phyloP scores from a whole-genome alignment of 768 basidiomycete species.

The Trametes cingulata region DNA sequence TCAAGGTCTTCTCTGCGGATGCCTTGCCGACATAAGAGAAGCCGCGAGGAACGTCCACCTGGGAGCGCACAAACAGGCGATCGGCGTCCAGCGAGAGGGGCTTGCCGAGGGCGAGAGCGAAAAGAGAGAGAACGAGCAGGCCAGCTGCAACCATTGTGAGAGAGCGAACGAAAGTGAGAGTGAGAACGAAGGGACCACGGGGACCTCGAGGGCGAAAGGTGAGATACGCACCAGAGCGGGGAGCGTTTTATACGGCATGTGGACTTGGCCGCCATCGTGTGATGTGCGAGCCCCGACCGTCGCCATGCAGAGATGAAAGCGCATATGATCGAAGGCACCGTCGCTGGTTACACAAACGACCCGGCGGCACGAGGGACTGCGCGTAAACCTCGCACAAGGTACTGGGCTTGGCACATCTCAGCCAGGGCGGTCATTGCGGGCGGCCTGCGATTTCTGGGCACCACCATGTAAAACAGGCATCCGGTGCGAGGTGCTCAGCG shows the following conservation, averaged over 20 bases:
- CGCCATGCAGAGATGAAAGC: slow-evolving; percentile 12
- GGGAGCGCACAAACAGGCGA: slow-evolving; percentile 30
- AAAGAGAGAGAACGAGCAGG: slow-evolving; percentile 27
- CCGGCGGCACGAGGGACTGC: slow-evolving; percentile 6
- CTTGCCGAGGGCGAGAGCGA: slow-evolving; percentile 26
- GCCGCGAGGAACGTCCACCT: slow-evolving; percentile 30
- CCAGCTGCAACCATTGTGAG: slow-evolving; percentile 22
- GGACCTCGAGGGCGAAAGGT: slow-evolving; percentile 21
- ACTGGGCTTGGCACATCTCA: slow-evolving; percentile 16
- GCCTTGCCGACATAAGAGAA: slow-evolving; percentile 34
- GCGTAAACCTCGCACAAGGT: slow-evolving; percentile 10
- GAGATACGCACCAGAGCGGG: not conserved
- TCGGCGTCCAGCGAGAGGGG: slow-evolving; percentile 19
- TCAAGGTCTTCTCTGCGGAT: slow-evolving; percentile 32
- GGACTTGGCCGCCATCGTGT: not conserved
- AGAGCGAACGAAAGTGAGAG: slow-evolving; percentile 17
- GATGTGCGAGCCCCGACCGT: slow-evolving; percentile 8
- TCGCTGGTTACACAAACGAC: slow-evolving; percentile 9
- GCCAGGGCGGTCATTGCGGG: not conserved
- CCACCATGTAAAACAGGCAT: too few species aligned
- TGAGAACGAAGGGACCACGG: slow-evolving; percentile 21
- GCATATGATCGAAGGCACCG: slow-evolving; percentile 15
- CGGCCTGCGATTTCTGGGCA: not conserved
- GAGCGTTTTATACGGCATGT: slow-evolving; percentile 3
- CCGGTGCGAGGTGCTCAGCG: too few species aligned